Percentiles rank a stretch among this genome's conserved stretches.
These are phyloP conservation scores for Cryoendolithus antarcticus DNA, from an alignment of 2,329 filamentous ascomycete genomes.

Conservation along the genomic window DNA sequence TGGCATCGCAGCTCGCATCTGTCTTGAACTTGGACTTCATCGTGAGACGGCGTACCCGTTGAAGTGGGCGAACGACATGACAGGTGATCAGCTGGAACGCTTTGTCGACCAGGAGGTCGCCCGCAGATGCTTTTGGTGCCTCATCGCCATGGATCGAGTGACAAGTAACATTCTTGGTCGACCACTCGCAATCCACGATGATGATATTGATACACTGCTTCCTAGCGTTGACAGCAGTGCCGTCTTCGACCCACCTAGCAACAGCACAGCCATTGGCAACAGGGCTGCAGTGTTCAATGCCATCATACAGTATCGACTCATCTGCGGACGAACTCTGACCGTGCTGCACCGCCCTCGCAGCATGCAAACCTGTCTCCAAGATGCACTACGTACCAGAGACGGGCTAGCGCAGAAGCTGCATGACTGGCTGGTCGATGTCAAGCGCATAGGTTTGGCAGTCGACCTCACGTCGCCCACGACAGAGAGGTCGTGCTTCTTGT, in stretches of 20 bases:
- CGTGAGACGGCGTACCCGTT: constrained; percentile 25
- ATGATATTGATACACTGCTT: constrained; percentile 31
- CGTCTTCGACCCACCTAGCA: neutral
- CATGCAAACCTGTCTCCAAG: constrained; percentile 2
- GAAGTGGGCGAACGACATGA: neutral
- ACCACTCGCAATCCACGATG: constrained; percentile 29
- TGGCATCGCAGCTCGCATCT: constrained; percentile 30
- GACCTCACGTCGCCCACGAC: constrained; percentile 9
- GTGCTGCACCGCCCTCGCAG: constrained; percentile 22
- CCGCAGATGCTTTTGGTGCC: constrained; percentile 32
- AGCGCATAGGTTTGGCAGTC: constrained; percentile 17
- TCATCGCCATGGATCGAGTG: constrained; percentile 29
- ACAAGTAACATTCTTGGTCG: constrained; percentile 28
- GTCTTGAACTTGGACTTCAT: constrained; percentile 44
- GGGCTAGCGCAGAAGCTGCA: constrained; percentile 21
- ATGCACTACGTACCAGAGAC: constrained; percentile 12
- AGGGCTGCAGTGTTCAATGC: constrained; percentile 26
- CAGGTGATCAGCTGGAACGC: neutral
- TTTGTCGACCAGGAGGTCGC: constrained; percentile 24
- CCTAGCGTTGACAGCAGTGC: constrained; percentile 15
- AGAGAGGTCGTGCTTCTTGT: constrained; percentile 28
- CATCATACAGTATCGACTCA: constrained; percentile 29
- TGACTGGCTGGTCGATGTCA: constrained; percentile 21
- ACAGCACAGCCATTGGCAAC: neutral
- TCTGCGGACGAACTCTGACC: constrained; percentile 29